phyloP scores from a whole-genome alignment of 2,329 filamentous ascomycete genomes.

The Pseudogymnoascus pannorum region DNA sequence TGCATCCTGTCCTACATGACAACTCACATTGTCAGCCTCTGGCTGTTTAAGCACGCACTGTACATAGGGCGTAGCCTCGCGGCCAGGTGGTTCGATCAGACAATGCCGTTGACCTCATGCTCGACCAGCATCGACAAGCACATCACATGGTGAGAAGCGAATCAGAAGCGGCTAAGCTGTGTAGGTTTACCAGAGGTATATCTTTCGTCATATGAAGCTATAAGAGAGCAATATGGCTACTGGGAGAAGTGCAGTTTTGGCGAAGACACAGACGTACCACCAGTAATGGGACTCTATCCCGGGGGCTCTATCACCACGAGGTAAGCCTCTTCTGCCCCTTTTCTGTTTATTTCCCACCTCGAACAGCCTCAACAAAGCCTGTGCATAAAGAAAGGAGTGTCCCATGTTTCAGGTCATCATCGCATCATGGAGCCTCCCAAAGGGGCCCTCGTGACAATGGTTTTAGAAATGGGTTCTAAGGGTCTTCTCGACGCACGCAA shows the following conservation, averaged over 20 bases:
- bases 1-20: not conserved
- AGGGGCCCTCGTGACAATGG: conserved; percentile 68
- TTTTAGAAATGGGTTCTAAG: conserved; percentile 64
- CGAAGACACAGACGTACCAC: not conserved
- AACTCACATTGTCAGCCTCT: not conserved
- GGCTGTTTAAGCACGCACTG: not conserved
- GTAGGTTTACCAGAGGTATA: conserved; percentile 44
- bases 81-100: conserved; percentile 30
- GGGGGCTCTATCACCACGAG: conserved; percentile 12
- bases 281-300: not conserved
- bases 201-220: conserved; percentile 20
- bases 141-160: conserved; percentile 17
- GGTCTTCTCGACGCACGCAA: conserved; percentile 61
- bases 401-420: conserved; percentile 60
- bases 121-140: conserved; percentile 37
- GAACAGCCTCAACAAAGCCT: conserved; percentile 14
- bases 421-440: conserved; percentile 53
- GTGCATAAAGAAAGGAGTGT: conserved; percentile 34
- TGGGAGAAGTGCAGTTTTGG: conserved; percentile 20
- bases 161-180: conserved; percentile 38
- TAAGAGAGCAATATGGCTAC: not conserved
- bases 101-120: conserved; percentile 42
- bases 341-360: not conserved
- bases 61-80: not conserved
- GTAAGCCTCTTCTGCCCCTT: not conserved